A percentile compares a stretch with the other conserved stretches of the same genome.
These are phyloP conservation scores for Neofusicoccum umdonicola DNA, from an alignment of 2,329 filamentous ascomycete species.

Conservation along the genomic window DNA sequence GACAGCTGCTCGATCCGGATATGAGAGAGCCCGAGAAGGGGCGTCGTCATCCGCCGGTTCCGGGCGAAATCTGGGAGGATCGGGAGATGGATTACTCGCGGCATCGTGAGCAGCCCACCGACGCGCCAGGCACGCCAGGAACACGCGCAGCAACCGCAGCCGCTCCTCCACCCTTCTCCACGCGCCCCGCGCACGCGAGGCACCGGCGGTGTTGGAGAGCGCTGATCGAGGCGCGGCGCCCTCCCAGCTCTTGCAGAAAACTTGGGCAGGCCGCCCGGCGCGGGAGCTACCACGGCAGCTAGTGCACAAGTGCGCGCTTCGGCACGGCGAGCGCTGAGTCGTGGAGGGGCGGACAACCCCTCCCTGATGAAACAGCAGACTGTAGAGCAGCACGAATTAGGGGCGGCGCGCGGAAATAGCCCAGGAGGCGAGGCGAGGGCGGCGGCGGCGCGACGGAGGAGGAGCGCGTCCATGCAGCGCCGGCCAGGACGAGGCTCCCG, in stretches of 20 bases:
- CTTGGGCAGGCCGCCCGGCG: neutral
- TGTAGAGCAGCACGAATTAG: neutral
- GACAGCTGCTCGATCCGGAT: neutral
- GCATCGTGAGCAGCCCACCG: neutral
- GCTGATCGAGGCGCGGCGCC: conserved; percentile 1
- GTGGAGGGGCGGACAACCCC: neutral
- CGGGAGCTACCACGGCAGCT: conserved; percentile 3
- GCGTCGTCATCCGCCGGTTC: conserved; percentile 1
- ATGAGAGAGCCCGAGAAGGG: conserved; percentile 8
- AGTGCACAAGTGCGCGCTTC: neutral
- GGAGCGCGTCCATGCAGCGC: too few species aligned
- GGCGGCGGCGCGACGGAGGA: neutral
- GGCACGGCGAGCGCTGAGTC: conserved; percentile 2
- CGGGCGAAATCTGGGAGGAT: neutral
- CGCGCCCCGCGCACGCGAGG: conserved; percentile 9
- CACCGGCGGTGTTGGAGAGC: neutral
- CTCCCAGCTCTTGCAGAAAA: neutral
- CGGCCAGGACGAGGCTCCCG: too few species aligned
- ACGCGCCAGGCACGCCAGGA: neutral
- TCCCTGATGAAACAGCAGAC: conserved; percentile 6
- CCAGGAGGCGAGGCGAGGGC: neutral
- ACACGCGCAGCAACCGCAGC: neutral
- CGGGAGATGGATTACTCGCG: conserved; percentile 9
- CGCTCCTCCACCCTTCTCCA: conserved; percentile 4
- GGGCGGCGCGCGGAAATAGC: neutral